These are phyloP conservation scores for Cyclotella kingstonii DNA, from an alignment of 108 stramenopile species.

Conservation along the genomic window DNA sequence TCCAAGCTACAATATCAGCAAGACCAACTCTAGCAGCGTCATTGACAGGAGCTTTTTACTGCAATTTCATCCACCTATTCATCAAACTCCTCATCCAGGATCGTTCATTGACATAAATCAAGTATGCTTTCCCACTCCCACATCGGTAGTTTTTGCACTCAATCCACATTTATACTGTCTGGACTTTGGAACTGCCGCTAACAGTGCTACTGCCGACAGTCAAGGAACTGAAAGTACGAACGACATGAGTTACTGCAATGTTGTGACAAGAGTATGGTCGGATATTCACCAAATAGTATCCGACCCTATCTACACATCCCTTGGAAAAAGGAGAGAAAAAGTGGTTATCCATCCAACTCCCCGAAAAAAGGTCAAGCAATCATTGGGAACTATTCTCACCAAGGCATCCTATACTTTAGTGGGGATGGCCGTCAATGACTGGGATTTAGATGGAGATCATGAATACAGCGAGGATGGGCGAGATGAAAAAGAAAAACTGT, in stretches of 20 bases:
- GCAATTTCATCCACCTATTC: slow-evolving; percentile 1
- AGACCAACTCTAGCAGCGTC: neutral
- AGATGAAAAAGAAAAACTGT: no score
- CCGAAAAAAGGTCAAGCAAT: slow-evolving; percentile 13
- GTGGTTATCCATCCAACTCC: neutral
- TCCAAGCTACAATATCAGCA: slow-evolving; percentile 1
- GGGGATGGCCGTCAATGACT: slow-evolving; percentile 5
- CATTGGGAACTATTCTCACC: slow-evolving; percentile 7
- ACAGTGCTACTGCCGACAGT: neutral
- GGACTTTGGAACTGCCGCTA: slow-evolving; percentile 28
- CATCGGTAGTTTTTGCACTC: slow-evolving; percentile 24
- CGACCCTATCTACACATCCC: neutral
- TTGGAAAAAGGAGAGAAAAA: neutral
- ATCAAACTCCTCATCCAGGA: slow-evolving; percentile 20
- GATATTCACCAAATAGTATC: neutral
- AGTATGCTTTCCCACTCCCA: slow-evolving; percentile 35
- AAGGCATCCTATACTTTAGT: slow-evolving; percentile 10
- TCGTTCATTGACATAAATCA: slow-evolving; percentile 18
- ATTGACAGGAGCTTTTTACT: slow-evolving; percentile 7
- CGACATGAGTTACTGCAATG: neutral
- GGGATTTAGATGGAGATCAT: slow-evolving; percentile 9
- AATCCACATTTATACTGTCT: slow-evolving; percentile 41
- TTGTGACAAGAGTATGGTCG: slow-evolving; percentile 6
- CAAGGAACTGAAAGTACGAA: neutral
- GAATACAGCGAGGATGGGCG: slow-evolving; percentile 17